Base-by-base conservation (phyloP, 257 asterid species). In the Solanum tarapatanum region DNA sequence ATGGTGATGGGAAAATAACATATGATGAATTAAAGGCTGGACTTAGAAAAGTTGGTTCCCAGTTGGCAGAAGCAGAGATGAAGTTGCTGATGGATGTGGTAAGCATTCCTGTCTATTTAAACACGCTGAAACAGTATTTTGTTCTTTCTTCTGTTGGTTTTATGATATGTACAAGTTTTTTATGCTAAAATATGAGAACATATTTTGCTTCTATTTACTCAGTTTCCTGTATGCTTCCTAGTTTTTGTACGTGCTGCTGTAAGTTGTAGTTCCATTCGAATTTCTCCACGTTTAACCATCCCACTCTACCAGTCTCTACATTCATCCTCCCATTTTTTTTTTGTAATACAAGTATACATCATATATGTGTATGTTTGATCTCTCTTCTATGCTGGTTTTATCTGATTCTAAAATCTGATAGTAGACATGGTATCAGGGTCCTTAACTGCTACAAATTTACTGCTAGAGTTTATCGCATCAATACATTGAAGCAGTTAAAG, bases 1-100 rank as follows among this genome's bases (percentile, higher is more conserved):
- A 97, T 91, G 91, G 90, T 86, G 99, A 97, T 72, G 99, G 99
- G 88, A 97, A 94, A 93, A 96, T 97, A 45, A 89, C 99, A 30
- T 97, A 92, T 39, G 98, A 94, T 84, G 99, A 97, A 89, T 94
- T 97, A 83, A 94, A 93, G 91, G 89, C 96, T 87, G 99, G 99
- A 86, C 92, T 97, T 21, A 90, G 91, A 68, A 97, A 92, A 93
- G 99, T 97, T 86, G 99, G 99, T 83, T 97, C 99, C 85, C 99
- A 97, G 90, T 94, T 97, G 86, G 98, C 98, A 37, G 99, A 96
- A 69, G 98, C 99, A 62, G 99, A 97, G 94, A 97, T 97, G 86
- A 97, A 93, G 93, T 86, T 97, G 90, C 90, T 97, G 87, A 97
- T 97, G 99, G 99, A 97, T 91, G 99, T 97, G 95, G 99, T 97